Base-by-base conservation (phyloP, 495 filamentous ascomycete genomes). In the Parmelia sp. region DNA sequence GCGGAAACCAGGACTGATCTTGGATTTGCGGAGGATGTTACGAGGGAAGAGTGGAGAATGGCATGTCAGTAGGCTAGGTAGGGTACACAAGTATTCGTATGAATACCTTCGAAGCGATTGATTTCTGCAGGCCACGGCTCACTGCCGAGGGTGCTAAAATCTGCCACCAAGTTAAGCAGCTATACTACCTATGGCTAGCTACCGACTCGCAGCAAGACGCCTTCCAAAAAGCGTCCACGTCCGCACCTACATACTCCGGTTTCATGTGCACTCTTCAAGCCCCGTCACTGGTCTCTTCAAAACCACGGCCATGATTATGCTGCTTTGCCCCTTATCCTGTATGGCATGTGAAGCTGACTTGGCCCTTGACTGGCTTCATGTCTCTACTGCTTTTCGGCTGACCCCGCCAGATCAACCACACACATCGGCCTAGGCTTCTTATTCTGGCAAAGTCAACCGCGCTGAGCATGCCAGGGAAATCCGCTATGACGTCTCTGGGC, bases 291-390 rank as follows among this genome's bases (percentile, higher is more conserved):
- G 49, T 33, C 37, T 23, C 19, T 56, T 31, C 9, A n/a, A n/a
- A n/a, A n/a, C 47, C 23, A 49, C 36, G 61, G 23, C 25, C 60
- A 42, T 12, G n/a, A n/a, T n/a, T 36, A 37, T 29, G 29, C 23
- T 40, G 25, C 47, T 62, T 39, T 39, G 36, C n/a, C 4, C 4
- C 25, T 55, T 36, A 23, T 39, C 36, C 29, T 19, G 14, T 2
- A 35, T 11, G 11, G 2, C 61, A 63, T 63, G 61, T 63, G 61
- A 25, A 31, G 40, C 25, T 57, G 23, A 14, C 3, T 14, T 35
- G 61, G 25, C 27, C 21, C 6, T 33, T 63, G 61, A 63, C 61
- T 63, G 61, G 61, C 17, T 56, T 57, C 15, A 56, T 39, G 47
- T 21, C 21, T 27, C 36, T n/a, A 39, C 23, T 42, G 23, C 45